Conservation (phyloP, 495 filamentous ascomycete genomes). For the Penicillium arizonense region DNA sequence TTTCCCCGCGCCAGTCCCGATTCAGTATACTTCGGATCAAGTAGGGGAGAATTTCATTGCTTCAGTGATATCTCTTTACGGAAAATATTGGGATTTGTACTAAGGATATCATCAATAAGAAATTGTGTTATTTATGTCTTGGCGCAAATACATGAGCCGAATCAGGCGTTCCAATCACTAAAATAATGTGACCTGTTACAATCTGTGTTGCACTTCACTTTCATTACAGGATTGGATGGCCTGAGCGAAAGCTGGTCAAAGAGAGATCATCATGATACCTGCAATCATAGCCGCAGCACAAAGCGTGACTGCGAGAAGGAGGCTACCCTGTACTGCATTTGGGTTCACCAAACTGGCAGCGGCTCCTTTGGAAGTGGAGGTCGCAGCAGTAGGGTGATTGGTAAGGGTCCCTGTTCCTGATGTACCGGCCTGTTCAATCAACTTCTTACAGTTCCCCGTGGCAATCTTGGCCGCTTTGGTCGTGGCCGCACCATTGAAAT, state of each 20-base stretch:
- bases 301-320: background rate
- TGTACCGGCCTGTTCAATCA: constrained; percentile 58
- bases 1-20: no score
- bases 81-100: no score
- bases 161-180: no score
- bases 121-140: background rate
- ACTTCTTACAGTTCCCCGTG: constrained; percentile 49
- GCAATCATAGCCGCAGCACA: background rate
- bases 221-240: no score
- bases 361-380: constrained; percentile 31
- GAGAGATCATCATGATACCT: background rate
- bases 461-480: constrained; percentile 43
- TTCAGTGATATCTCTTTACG: no score
- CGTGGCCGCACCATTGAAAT: constrained; percentile 70
- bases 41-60: no score
- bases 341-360: constrained; percentile 15
- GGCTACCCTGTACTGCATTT: no score
- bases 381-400: constrained; percentile 41
- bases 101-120: no score
- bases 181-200: no score
- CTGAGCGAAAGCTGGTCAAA: background rate
- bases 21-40: no score
- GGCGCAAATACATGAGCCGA: background rate
- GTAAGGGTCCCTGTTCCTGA: constrained; percentile 64
- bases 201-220: no score